phyloP scores from a whole-genome alignment of 2,329 filamentous ascomycete genomes.

The Penicillium crustosum region DNA sequence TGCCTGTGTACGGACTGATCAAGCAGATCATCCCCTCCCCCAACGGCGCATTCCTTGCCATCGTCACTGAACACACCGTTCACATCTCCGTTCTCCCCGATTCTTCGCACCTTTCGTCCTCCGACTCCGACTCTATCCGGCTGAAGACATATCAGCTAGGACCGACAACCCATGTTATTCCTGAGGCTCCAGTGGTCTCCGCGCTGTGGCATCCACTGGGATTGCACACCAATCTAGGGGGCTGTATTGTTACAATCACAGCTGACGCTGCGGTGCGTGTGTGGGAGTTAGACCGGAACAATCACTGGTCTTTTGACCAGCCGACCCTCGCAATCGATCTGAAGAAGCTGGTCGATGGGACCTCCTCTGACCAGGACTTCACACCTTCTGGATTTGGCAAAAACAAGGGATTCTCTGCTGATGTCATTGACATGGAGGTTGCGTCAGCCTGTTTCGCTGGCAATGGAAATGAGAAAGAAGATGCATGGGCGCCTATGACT shows the following conservation, averaged over 20 bases:
- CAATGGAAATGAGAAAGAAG: constrained; percentile 55
- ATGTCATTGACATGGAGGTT: constrained; percentile 90
- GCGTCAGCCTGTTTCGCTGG: constrained; percentile 89
- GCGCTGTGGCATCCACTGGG: constrained; percentile 92
- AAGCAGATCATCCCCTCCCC: constrained; percentile 83
- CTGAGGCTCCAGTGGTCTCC: constrained; percentile 75
- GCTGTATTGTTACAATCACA: constrained; percentile 83
- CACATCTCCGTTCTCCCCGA: constrained; percentile 86
- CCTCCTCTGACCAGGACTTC: constrained; percentile 78
- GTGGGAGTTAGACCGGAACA: constrained; percentile 83
- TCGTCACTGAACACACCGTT: constrained; percentile 82
- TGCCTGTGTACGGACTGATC: constrained; percentile 77
- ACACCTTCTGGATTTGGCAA: constrained; percentile 70
- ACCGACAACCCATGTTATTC: constrained; percentile 85
- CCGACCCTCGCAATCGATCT: constrained; percentile 83
- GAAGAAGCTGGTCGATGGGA: constrained; percentile 83
- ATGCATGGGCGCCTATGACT: constrained; percentile 89
- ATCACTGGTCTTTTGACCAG: constrained; percentile 83
- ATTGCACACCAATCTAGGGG: constrained; percentile 62
- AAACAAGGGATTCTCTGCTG: constrained; percentile 81
- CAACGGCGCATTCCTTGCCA: constrained; percentile 75
- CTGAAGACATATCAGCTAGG: constrained; percentile 89
- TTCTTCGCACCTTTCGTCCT: constrained; percentile 68
- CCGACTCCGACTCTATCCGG: constrained; percentile 68
- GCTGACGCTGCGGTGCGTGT: constrained; percentile 82